phyloP scores from a whole-genome alignment of 192 early-diverging fungal species.

The Podila epicladia region DNA sequence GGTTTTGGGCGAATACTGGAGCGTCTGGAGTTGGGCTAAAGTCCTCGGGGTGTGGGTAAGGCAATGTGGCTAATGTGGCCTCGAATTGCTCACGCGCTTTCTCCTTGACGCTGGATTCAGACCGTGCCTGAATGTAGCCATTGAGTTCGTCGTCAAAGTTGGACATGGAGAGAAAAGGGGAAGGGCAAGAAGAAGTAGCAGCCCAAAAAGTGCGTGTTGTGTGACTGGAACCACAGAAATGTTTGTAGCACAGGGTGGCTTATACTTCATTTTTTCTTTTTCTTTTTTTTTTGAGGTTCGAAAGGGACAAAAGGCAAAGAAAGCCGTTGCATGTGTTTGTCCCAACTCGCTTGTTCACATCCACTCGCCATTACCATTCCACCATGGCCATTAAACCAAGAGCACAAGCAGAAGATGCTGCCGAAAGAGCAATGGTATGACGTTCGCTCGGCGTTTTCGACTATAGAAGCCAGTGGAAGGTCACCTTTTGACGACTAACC shows the following conservation, averaged over 20 bases:
- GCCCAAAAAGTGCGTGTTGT: neutral
- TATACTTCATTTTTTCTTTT: constrained; percentile 1
- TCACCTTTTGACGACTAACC: neutral
- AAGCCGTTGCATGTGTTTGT: neutral
- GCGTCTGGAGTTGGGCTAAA: constrained; percentile 29
- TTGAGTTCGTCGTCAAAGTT: constrained; percentile 44
- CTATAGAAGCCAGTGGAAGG: no score
- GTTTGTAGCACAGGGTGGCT: neutral
- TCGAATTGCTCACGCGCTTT: neutral
- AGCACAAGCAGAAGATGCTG: constrained; percentile 14
- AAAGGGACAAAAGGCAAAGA: neutral
- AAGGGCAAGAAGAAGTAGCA: neutral
- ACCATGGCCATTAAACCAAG: constrained; percentile 27
- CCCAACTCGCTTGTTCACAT: neutral
- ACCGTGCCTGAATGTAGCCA: constrained; percentile 36
- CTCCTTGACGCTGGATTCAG: constrained; percentile 24
- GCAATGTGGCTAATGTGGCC: neutral
- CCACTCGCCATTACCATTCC: neutral
- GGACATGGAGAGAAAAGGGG: constrained; percentile 15
- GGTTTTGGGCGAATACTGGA: constrained; percentile 36
- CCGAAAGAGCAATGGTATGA: constrained; percentile 20
- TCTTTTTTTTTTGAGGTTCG: constrained; percentile 3
- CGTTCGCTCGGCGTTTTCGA: neutral
- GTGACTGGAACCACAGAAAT: neutral
- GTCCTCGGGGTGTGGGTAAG: constrained; percentile 28